Conservation (phyloP, 805 yeast species). For the Metschnikowia peoriensis region DNA sequence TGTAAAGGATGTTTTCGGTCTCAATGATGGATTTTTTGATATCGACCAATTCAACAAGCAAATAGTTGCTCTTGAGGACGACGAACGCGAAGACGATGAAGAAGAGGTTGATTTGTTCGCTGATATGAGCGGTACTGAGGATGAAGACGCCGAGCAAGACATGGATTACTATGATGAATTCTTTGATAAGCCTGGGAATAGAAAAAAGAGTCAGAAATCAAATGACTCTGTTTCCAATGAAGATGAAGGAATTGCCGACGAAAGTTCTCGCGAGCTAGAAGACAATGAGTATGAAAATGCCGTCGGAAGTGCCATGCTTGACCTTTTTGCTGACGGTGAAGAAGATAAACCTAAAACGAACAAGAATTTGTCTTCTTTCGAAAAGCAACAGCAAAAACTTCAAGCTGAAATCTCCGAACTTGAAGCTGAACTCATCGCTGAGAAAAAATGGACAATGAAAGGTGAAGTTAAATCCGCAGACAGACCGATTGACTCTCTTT, state of each 20-base stretch:
- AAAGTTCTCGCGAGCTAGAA: slow-evolving; percentile 33
- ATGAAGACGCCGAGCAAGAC: slow-evolving; percentile 42
- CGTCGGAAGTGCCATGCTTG: slow-evolving; percentile 59
- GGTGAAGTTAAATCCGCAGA: slow-evolving; percentile 86
- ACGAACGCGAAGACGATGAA: slow-evolving; percentile 31
- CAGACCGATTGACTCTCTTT: slow-evolving; percentile 80
- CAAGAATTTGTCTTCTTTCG: slow-evolving; percentile 65
- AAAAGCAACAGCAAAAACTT: slow-evolving; percentile 75
- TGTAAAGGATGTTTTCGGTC: slow-evolving; percentile 55
- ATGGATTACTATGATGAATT: slow-evolving; percentile 65
- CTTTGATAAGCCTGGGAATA: slow-evolving; percentile 47
- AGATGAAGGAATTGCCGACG: slow-evolving; percentile 33
- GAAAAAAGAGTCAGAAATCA: slow-evolving; percentile 17
- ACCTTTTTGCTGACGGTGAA: slow-evolving; percentile 47
- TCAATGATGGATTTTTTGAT: slow-evolving; percentile 82
- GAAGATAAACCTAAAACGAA: slow-evolving; percentile 23
- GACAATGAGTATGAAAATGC: slow-evolving; percentile 65
- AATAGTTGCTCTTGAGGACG: slow-evolving; percentile 62
- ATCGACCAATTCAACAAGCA: slow-evolving; percentile 81
- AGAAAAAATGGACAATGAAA: slow-evolving; percentile 89
- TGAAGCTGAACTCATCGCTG: slow-evolving; percentile 86
- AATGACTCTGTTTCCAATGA: slow-evolving; percentile 25
- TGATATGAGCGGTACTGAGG: slow-evolving; percentile 29
- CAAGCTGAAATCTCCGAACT: slow-evolving; percentile 73
- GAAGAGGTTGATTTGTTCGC: slow-evolving; percentile 47